Conservation (phyloP, 2,329 filamentous ascomycete genomes). For the Huntiella moniliformis region DNA sequence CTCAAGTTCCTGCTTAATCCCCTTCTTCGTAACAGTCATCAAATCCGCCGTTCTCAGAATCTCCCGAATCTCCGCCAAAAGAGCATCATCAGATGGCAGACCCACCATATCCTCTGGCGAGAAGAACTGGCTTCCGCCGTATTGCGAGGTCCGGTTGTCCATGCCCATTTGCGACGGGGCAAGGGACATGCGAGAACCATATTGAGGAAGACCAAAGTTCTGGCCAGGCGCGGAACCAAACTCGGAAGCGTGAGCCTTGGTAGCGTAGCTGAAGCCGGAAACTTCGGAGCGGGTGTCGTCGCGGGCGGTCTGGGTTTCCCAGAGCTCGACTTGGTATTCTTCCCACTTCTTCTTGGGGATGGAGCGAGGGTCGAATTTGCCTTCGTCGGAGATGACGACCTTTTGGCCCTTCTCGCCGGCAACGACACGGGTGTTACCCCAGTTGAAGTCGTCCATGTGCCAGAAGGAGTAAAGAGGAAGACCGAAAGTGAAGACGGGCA, state of each 20-base stretch:
- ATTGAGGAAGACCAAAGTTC: conserved; percentile 15
- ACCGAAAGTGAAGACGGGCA: conserved; percentile 78
- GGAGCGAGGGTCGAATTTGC: conserved; percentile 82
- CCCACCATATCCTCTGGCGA: conserved; percentile 49
- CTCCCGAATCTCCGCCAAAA: conserved; percentile 85
- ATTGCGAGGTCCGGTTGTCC: conserved; percentile 40
- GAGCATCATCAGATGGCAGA: conserved; percentile 71
- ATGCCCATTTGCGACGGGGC: conserved; percentile 47
- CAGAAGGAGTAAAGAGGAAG: conserved; percentile 92
- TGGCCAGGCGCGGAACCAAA: conserved; percentile 41
- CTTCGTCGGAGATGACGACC: conserved; percentile 85
- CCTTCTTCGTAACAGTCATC: conserved; percentile 98
- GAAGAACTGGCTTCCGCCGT: conserved; percentile 40
- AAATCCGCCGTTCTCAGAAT: conserved; percentile 81
- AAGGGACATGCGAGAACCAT: conserved; percentile 57
- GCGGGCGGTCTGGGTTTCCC: conserved; percentile 79
- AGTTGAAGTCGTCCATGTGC: conserved; percentile 99
- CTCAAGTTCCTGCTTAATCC: conserved; percentile 85
- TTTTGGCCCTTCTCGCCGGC: conserved; percentile 86
- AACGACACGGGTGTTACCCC: conserved; percentile 96
- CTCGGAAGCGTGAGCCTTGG: conserved; percentile 59
- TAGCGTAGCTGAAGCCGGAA: conserved; percentile 88
- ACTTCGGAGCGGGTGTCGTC: conserved; percentile 69
- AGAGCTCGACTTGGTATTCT: conserved; percentile 93
- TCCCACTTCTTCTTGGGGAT: conserved; percentile 99